A percentile compares a stretch with the other conserved stretches of the same genome.
Conservation (phyloP, 257 asterid genomes). For the Thymus quinquecostatus region DNA sequence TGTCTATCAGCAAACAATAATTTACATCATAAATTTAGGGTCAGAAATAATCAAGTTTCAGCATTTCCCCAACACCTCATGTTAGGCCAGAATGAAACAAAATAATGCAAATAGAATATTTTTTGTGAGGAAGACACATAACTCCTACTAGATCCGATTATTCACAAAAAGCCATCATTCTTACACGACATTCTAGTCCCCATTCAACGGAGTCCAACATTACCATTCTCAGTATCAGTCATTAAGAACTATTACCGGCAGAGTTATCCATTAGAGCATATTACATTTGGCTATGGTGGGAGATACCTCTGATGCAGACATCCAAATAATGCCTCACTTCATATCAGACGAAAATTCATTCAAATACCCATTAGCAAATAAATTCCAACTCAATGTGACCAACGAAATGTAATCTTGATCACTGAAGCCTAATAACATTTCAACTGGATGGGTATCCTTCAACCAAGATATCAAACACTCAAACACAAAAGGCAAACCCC, state of each 20-base stretch:
- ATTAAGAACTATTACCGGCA: conserved; percentile 1
- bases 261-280: not conserved
- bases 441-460: not conserved
- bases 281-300: not conserved
- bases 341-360: not conserved
- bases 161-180: not conserved
- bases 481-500: not conserved
- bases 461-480: not conserved
- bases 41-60: not conserved
- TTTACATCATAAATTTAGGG: not conserved
- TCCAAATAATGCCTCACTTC: not conserved
- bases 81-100: not conserved
- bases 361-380: conserved; percentile 2
- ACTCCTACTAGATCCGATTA: not conserved
- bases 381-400: not conserved
- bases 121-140: not conserved
- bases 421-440: conserved; percentile 10
- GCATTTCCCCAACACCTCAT: not conserved
- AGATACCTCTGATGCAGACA: not conserved
- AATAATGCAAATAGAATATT: not conserved
- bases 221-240: not conserved
- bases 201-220: not conserved
- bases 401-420: not conserved
- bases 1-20: conserved; percentile 19
- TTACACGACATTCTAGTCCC: not conserved